These are phyloP conservation scores for Nymphaea colorata DNA, from an alignment of 164 flowering plant species.

Conservation along the genomic window DNA sequence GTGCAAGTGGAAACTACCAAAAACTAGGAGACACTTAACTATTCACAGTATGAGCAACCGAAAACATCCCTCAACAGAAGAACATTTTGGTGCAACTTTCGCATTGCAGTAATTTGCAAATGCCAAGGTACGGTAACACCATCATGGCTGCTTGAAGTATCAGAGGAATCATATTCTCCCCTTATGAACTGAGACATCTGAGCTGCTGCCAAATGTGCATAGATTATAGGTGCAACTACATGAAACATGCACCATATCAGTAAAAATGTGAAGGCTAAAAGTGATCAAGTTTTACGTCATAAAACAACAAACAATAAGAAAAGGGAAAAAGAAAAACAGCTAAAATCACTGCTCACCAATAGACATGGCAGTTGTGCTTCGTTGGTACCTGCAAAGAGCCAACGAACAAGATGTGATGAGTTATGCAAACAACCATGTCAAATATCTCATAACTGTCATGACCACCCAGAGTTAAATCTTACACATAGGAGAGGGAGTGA, in stretches of 20 bases:
- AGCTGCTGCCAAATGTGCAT: slow-evolving; percentile 61
- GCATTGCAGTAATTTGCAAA: slow-evolving; percentile 40
- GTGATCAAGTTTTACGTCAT: neutral
- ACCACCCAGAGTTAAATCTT: slow-evolving; percentile 17
- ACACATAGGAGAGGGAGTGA: slow-evolving; percentile 80
- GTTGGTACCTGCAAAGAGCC: slow-evolving; percentile 50
- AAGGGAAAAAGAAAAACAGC: neutral
- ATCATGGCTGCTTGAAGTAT: neutral
- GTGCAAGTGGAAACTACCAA: neutral
- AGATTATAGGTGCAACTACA: slow-evolving; percentile 61
- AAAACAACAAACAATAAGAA: neutral
- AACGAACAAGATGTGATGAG: neutral
- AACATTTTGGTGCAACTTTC: slow-evolving; percentile 49
- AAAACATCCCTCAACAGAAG: slow-evolving; percentile 23
- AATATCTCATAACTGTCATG: neutral
- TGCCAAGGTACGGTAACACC: neutral
- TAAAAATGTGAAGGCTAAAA: neutral
- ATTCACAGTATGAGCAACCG: neutral
- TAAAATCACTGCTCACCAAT: slow-evolving; percentile 33
- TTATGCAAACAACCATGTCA: neutral
- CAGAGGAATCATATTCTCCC: slow-evolving; percentile 21
- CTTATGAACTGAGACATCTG: slow-evolving; percentile 50
- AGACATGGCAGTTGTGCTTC: slow-evolving; percentile 86
- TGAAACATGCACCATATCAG: too few species aligned
- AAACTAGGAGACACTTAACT: neutral